Percentiles rank a stretch among this genome's conserved stretches.
phyloP scores from a whole-genome alignment of 257 asterid genomes.

The Forsythia suspensa region DNA sequence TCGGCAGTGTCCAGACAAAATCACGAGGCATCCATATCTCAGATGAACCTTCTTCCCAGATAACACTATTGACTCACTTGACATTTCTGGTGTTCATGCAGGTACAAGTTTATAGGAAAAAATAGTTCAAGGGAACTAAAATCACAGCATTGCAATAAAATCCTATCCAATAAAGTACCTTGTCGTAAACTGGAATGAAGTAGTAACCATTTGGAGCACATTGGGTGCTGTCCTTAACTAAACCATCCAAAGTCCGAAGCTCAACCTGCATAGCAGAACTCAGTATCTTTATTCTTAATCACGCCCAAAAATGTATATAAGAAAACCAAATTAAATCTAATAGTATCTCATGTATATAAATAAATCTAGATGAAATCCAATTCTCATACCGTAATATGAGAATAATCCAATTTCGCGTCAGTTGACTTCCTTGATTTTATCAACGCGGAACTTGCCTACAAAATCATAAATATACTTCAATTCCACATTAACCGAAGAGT shows the following conservation, averaged over 20 bases:
- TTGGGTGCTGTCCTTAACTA: slow-evolving; percentile 90
- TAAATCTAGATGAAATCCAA: background rate
- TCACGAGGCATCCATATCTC: background rate
- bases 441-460: slow-evolving; percentile 75
- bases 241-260: slow-evolving; percentile 85
- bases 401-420: slow-evolving; percentile 79
- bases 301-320: background rate
- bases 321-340: background rate
- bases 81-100: background rate
- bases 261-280: slow-evolving; percentile 61
- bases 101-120: background rate
- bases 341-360: background rate
- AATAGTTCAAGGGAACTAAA: background rate
- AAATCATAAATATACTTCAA: slow-evolving; percentile 11
- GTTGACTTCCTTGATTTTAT: slow-evolving; percentile 79
- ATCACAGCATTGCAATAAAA: background rate
- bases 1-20: background rate
- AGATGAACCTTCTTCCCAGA: background rate
- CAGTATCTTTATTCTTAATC: slow-evolving; percentile 10
- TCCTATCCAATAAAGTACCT: slow-evolving; percentile 42
- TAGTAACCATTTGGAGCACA: slow-evolving; percentile 99
- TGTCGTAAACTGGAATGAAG: slow-evolving; percentile 95
- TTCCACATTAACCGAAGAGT: slow-evolving; percentile 9
- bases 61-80: background rate
- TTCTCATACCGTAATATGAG: slow-evolving; percentile 72